phyloP scores from a whole-genome alignment of 306 rosid species.

The Pterocarpus santalinus region DNA sequence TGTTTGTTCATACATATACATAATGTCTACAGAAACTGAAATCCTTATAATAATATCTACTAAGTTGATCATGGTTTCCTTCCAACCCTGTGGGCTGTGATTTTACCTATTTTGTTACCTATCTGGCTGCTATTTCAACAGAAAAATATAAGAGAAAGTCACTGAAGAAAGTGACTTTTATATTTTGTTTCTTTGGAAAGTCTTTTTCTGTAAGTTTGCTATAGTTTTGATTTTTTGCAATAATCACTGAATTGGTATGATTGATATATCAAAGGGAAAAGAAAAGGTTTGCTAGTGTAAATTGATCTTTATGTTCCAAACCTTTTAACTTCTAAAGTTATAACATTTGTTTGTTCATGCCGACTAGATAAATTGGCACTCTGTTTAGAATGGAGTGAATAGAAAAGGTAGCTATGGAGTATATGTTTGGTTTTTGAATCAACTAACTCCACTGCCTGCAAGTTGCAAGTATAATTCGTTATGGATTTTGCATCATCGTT shows the following conservation, averaged over 20 bases:
- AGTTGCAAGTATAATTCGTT: background rate
- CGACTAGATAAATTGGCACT: constrained; percentile 15
- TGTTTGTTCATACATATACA: constrained; percentile 10
- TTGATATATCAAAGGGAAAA: constrained; percentile 3
- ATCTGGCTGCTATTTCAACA: background rate
- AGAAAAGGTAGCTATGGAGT: background rate
- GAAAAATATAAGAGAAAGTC: background rate
- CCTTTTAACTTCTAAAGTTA: background rate
- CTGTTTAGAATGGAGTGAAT: background rate
- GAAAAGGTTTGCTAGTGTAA: constrained; percentile 1
- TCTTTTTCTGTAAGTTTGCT: background rate
- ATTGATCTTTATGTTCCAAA: constrained; percentile 26
- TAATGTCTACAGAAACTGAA: background rate
- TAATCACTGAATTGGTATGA: background rate
- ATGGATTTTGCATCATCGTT: background rate
- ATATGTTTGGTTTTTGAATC: constrained; percentile 10
- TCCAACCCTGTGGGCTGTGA: background rate
- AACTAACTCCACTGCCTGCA: background rate
- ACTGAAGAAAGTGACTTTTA: background rate
- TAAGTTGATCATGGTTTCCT: too few relatives aligned
- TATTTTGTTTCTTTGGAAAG: background rate
- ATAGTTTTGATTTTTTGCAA: background rate
- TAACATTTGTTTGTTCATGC: constrained; percentile 1
- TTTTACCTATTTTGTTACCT: constrained; percentile 22
- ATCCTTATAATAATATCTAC: background rate